Evolutionary conservation across 352 stramenopile species (phyloP), one percentile per base, ranked within the genome.

Genomic region (Elongisporangium prolatum): DNA sequence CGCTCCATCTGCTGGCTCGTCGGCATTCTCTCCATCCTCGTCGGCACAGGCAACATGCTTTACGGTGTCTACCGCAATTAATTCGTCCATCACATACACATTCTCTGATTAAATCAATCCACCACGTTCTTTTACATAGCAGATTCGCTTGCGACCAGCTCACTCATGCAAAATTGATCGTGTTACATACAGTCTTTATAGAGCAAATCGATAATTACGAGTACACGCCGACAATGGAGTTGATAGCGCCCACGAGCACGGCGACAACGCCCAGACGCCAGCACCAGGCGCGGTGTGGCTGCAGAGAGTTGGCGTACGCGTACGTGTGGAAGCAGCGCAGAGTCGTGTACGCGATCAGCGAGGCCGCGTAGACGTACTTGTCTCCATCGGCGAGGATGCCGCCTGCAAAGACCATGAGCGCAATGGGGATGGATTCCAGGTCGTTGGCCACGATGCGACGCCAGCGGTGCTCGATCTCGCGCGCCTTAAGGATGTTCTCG

Each of bases 371-470:
- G 48, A 87, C 70, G 3, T 21, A 62, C 13, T 67, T 48, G 63
- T 81, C 72, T 21, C 56, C 63, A 16, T 64, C 67, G 17, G 73
- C 65, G 28, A 84, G 65, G 22, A 85, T 69, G 13, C 74, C 74
- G 6, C 56, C 71, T 21, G 60, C 77, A 47, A 86, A 86, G 21
- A 86, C 63, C 24, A 77, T 52, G 18, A 88, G 72, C 51, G 67
- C 75, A 2, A 87, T 53, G 3, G 80, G 80, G 54, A 90, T 79
- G n/a, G 69, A 72, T 62, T 88, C 78, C 44, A 87, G 60, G 61
- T 88, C 78, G 62, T 87, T 88, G 48, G 59, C 57, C 9, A 86
- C 60, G 55, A 88, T 85, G 58, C 64, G 68, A n/a, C 62, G 62
- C 72, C 75, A 88, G 44, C 77, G 77, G 21, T 69, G 63, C 51